These are phyloP conservation scores for Ashbya aceris DNA, from an alignment of 1,139 yeast genomes.

Conservation along the genomic window DNA sequence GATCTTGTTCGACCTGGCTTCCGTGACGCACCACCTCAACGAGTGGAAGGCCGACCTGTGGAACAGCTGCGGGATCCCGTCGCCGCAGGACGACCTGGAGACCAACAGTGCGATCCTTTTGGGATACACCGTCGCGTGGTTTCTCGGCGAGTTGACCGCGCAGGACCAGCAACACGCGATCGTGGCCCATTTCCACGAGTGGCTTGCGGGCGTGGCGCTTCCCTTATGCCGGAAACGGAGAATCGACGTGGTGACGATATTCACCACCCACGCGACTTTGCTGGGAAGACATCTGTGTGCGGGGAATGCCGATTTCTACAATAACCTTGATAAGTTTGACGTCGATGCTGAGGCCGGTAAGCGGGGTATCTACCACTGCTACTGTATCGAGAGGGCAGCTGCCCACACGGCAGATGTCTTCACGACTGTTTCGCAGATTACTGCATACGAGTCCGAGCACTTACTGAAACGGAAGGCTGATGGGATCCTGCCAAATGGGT, in stretches of 20 bases:
- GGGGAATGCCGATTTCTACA: conserved; percentile 74
- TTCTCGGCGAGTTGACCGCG: conserved; percentile 82
- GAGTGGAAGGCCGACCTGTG: conserved; percentile 96
- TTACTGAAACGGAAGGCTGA: conserved; percentile 91
- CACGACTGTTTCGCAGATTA: conserved; percentile 93
- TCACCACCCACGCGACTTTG: conserved; percentile 95
- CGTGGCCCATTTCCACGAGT: conserved; percentile 92
- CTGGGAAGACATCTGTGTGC: conserved; percentile 95
- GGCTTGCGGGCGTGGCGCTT: conserved; percentile 95
- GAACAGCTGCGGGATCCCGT: conserved; percentile 85
- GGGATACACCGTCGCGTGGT: conserved; percentile 96
- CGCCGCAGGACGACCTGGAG: conserved; percentile 82
- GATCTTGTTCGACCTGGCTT: conserved; percentile 71
- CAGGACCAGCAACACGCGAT: conserved; percentile 81
- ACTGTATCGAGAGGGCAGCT: conserved; percentile 94
- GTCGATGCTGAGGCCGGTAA: conserved; percentile 98
- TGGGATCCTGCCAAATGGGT: conserved; percentile 94
- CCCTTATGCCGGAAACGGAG: conserved; percentile 88
- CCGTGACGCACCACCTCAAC: conserved; percentile 56
- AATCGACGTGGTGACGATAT: conserved; percentile 88
- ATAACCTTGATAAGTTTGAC: conserved; percentile 81
- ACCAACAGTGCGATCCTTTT: conserved; percentile 85
- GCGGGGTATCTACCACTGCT: conserved; percentile 93
- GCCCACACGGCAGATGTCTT: conserved; percentile 95
- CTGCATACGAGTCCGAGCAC: conserved; percentile 92